A percentile compares a stretch with the other conserved stretches of the same genome.
Conservation (phyloP, 257 asterid genomes). For the Galeopsis tetrahit region DNA sequence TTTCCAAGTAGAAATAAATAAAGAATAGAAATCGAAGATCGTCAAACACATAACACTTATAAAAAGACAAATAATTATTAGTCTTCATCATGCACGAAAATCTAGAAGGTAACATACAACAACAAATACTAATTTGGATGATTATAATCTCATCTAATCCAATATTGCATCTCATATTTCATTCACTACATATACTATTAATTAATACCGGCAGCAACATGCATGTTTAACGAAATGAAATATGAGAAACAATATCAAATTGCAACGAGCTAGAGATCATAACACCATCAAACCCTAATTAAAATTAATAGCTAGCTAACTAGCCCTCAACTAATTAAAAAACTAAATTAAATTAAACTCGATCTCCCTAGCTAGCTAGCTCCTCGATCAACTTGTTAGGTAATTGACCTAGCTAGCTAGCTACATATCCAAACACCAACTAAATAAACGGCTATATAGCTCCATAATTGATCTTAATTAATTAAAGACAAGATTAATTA, state of each 20-base stretch:
- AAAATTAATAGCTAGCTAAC: neutral
- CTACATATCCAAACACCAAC: conserved; percentile 32
- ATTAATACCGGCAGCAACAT: neutral
- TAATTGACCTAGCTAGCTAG: conserved; percentile 35
- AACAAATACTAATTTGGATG: neutral
- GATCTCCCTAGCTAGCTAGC: conserved; percentile 4
- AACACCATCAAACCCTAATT: conserved; percentile 4
- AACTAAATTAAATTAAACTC: neutral
- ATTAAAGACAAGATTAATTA: conserved; percentile 32
- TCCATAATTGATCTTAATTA: neutral
- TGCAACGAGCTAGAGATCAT: neutral
- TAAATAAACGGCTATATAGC: conserved; percentile 9
- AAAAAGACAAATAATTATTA: too few relatives aligned
- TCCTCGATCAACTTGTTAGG: neutral
- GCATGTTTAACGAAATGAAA: neutral
- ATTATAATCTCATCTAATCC: neutral
- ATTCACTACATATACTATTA: neutral
- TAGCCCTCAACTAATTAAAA: neutral
- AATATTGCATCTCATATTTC: conserved; percentile 8
- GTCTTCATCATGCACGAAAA: neutral
- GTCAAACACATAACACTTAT: neutral
- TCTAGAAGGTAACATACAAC: neutral
- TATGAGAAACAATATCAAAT: neutral
- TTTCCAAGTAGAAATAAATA: too few relatives aligned
- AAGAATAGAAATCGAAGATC: too few relatives aligned